Base-by-base conservation (phyloP, 352 stramenopile species). In the Pythium sp. region DNA sequence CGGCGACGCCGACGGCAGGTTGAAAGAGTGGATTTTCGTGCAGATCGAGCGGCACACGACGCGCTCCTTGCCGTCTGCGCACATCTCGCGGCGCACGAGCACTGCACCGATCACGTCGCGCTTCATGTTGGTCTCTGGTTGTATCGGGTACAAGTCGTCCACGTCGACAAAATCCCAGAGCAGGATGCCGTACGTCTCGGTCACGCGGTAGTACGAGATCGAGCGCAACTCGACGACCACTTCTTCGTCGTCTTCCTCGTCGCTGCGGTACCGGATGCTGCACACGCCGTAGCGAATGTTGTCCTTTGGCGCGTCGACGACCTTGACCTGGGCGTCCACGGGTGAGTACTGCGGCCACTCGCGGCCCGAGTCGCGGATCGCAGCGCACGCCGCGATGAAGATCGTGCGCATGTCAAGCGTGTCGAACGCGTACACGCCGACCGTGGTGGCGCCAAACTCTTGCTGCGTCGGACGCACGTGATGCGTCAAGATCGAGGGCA, bases 11-110 rank as follows among this genome's bases (percentile, higher is more conserved):
- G 69, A 43, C 53, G 47, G 5, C 6, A 57, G 28, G 30, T 62
- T 68, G 43, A 81, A 77, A n/a, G 69, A 74, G 47, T 83, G 71
- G 51, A 85, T 68, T 71, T 91, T 91, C 32, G 82, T 84, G 72
- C 80, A 88, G 30, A 91, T 73, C 41, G 72, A 77, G 47, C 80
- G 79, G 46, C 77, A 83, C 36, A 89, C 82, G 14, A 88, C 80
- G 56, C 78, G 78, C 53, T 86, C 72, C 24, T 82, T 73, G 60
- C 78, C 78, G 49, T 88, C 80, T 1, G 62, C 66, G 55, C 78
- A 88, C 36, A 78, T 34, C 41, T 88, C 80, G 1, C 68, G 74
- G 2, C 72, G 76, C 30, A 86, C 70, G 30, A 86, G 43, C 20
- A 83, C 69, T 3, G 68, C 74, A 62, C 70, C 72, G 14, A 76